A percentile compares a stretch with the other conserved stretches of the same genome.
These are phyloP conservation scores for Pichia exigua DNA, from an alignment of 805 yeast species.

Conservation along the genomic window DNA sequence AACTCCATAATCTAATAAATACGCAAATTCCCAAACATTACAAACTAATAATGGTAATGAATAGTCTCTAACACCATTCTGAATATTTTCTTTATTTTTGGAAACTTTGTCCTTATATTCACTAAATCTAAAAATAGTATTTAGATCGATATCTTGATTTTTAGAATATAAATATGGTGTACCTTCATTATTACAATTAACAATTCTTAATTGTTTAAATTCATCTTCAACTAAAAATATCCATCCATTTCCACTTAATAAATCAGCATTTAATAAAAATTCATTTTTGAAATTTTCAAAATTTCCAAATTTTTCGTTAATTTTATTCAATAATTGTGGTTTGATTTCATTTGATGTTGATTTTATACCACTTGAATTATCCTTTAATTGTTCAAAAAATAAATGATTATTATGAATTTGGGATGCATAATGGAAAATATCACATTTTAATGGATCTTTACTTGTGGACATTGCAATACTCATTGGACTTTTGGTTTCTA, in stretches of 20 bases:
- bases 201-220: constrained; percentile 48
- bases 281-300: constrained; percentile 45
- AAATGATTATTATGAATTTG: constrained; percentile 90
- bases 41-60: constrained; percentile 69
- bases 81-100: constrained; percentile 24
- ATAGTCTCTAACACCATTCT: constrained; percentile 42
- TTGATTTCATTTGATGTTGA: constrained; percentile 14
- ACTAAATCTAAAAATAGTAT: constrained; percentile 55
- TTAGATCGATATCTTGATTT: constrained; percentile 68
- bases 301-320: constrained; percentile 33
- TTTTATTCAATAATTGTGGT: constrained; percentile 23
- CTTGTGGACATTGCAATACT: constrained; percentile 63
- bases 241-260: constrained; percentile 66
- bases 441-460: constrained; percentile 54
- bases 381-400: constrained; percentile 57
- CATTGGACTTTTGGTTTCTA: constrained; percentile 69
- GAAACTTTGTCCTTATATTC: constrained; percentile 40
- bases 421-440: constrained; percentile 80
- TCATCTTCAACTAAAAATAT: constrained; percentile 59
- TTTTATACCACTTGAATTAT: constrained; percentile 9
- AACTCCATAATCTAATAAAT: constrained; percentile 75
- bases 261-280: constrained; percentile 44
- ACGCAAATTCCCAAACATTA: constrained; percentile 89
- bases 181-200: constrained; percentile 64
- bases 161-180: constrained; percentile 66